Evolutionary conservation across 257 asterid species (phyloP).

Genomic region (Fraxinus pennsylvanica): DNA sequence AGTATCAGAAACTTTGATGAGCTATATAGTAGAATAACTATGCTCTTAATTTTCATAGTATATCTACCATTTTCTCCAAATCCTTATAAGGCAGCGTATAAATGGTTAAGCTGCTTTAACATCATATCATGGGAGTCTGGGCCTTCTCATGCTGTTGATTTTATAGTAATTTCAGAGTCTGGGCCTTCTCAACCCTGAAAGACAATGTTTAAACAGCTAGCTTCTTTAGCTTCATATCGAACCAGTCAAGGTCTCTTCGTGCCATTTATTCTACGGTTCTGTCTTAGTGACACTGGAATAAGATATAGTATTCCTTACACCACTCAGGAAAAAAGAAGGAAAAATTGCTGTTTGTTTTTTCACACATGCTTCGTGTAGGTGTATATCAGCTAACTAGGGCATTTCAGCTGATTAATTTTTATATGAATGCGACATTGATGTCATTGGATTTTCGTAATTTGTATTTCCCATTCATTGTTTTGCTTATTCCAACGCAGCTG

Average conservation of each 20-base stretch:
- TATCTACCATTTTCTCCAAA: background rate
- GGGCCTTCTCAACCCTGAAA: background rate
- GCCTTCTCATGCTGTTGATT: background rate
- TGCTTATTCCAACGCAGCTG: slow-evolving; percentile 41
- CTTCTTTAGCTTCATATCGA: background rate
- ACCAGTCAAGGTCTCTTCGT: background rate
- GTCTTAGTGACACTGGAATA: background rate
- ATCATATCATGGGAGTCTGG: background rate
- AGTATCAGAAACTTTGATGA: slow-evolving; percentile 28
- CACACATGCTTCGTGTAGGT: background rate
- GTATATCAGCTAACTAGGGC: background rate
- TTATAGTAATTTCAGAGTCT: background rate
- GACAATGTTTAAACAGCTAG: background rate
- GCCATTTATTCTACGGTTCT: background rate
- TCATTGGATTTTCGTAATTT: background rate
- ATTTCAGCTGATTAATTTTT: background rate
- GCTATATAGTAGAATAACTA: background rate
- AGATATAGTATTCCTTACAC: no score
- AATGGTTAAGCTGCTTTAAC: background rate
- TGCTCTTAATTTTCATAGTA: background rate
- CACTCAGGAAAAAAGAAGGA: no score
- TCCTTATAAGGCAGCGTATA: no score
- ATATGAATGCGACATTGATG: background rate
- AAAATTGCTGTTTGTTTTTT: no score
- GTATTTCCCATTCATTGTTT: slow-evolving; percentile 16